phyloP scores from a whole-genome alignment of 2,329 filamentous ascomycete species.

The Verticillium isaacii region DNA sequence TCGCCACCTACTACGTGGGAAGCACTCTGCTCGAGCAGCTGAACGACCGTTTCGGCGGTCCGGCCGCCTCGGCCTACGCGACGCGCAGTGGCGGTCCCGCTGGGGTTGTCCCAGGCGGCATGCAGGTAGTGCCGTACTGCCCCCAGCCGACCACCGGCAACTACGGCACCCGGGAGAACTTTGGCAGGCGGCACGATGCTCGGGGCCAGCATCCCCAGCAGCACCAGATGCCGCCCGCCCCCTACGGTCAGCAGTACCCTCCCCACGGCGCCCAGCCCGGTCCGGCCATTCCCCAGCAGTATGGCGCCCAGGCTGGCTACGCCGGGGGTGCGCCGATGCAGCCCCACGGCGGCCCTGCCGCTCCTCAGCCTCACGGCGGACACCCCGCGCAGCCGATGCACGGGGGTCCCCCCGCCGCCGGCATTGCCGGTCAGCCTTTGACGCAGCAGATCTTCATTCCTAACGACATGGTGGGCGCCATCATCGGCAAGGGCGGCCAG shows the following conservation, averaged over 20 bases:
- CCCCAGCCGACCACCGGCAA: constrained; percentile 90
- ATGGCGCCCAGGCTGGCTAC: constrained; percentile 63
- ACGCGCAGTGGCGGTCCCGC: constrained; percentile 90
- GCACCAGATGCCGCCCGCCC: constrained; percentile 71
- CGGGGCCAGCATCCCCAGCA: constrained; percentile 55
- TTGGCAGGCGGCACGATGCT: constrained; percentile 66
- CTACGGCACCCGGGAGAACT: constrained; percentile 87
- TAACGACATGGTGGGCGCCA: constrained; percentile 98
- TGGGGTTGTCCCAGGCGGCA: constrained; percentile 89
- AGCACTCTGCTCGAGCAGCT: constrained; percentile 97
- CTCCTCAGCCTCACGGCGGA: constrained; percentile 49
- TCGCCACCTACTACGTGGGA: constrained; percentile 97
- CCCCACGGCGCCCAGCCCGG: constrained; percentile 58
- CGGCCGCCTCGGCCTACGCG: constrained; percentile 94
- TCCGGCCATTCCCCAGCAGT: constrained; percentile 68
- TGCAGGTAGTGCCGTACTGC: constrained; percentile 98
- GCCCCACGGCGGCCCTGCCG: constrained; percentile 59
- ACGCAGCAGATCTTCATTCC: constrained; percentile 99
- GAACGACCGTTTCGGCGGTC: constrained; percentile 92
- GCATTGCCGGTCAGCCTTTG: constrained; percentile 71
- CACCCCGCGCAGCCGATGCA: constrained; percentile 66
- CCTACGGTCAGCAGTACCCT: constrained; percentile 72
- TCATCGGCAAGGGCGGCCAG: constrained; percentile 95
- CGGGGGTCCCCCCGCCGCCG: constrained; percentile 47
- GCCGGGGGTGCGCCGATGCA: constrained; percentile 81